Evolutionary conservation across 345 rosid species (phyloP), one percentile per base, ranked within the genome.

Genomic region (Pistacia integerrima): DNA sequence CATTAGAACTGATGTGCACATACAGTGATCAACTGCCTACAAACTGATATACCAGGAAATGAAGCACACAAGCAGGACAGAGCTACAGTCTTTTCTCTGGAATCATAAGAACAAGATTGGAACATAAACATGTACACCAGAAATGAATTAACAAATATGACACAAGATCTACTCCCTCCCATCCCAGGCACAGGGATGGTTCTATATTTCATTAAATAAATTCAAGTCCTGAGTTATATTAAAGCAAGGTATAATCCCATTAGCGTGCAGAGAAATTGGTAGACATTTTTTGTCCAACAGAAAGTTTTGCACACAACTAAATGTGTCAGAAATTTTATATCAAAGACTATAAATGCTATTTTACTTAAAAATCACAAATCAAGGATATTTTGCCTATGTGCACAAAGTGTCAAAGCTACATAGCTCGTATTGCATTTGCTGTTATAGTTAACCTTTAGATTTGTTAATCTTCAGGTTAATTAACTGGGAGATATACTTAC

Each of bases 401-500:
- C n/a, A 18, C 66, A 56, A 25, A 67, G 51, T 63, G 51, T 49
- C 67, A 33, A 4, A 49, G 14, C 52, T 54, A 58, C 5, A 61
- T 35, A 73, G 67, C 11, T 49, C 44, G 2, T 14, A 28, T 44
- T 62, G 41, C 22, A 70, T 54, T 14, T 0, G 44, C 44, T 60
- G 18, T 48, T 51, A 38, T 51, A 51, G 14, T 48, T 54, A 60
- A 78, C 22, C 49, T 73, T 18, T 61, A 33, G 58, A 57, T 63
- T 48, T 65, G 73, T 13, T 54, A 11, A 7, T 58, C 72, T 36
- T 56, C 61, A 2, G 36, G 13, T 51, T 54, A 7, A 67, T 20
- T 22, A 11, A 17, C 22, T 62, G 55, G 35, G 64, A 79, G 38
- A 35, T 22, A 0, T 25, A 76, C 90, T 12, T 87, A 87, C 92